A percentile compares a stretch with the other conserved stretches of the same genome.
Conservation (phyloP, 768 basidiomycete species). For the Agaricus sinodeliciosus region DNA sequence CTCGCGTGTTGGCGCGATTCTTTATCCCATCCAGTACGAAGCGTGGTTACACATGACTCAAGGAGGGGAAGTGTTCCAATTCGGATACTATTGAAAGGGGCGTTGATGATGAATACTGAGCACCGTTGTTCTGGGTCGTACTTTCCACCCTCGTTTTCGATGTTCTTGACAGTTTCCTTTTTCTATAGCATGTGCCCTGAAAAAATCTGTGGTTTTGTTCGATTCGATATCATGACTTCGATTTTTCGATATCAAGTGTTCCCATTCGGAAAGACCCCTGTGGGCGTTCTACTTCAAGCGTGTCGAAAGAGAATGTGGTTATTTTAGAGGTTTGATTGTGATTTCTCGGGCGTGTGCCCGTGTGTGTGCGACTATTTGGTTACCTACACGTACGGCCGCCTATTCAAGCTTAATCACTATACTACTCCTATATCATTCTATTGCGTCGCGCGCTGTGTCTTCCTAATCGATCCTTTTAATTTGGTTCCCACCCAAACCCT, state of each 20-base stretch:
- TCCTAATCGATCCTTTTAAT: too few species aligned
- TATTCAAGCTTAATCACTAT: too few species aligned
- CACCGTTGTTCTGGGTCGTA: neutral
- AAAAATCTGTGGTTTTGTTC: neutral
- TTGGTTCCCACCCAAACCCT: too few species aligned
- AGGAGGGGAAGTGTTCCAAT: neutral
- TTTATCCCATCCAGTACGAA: too few species aligned
- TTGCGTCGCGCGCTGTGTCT: too few species aligned
- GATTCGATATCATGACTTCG: neutral
- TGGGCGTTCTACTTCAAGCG: too few species aligned
- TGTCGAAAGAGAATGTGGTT: neutral
- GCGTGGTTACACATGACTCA: neutral
- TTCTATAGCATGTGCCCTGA: neutral
- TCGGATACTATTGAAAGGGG: neutral
- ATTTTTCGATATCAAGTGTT: neutral
- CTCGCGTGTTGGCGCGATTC: too few species aligned
- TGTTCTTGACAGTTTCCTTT: neutral
- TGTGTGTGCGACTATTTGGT: too few species aligned
- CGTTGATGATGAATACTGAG: neutral
- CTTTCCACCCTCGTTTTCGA: conserved; percentile 9
- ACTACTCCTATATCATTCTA: too few species aligned
- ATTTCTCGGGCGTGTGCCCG: too few species aligned
- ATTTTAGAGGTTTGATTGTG: neutral
- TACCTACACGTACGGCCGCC: too few species aligned
- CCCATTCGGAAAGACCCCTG: neutral